Evolutionary conservation across 495 filamentous ascomycete species (phyloP).

Genomic region (Chlorociboria aeruginascens): DNA sequence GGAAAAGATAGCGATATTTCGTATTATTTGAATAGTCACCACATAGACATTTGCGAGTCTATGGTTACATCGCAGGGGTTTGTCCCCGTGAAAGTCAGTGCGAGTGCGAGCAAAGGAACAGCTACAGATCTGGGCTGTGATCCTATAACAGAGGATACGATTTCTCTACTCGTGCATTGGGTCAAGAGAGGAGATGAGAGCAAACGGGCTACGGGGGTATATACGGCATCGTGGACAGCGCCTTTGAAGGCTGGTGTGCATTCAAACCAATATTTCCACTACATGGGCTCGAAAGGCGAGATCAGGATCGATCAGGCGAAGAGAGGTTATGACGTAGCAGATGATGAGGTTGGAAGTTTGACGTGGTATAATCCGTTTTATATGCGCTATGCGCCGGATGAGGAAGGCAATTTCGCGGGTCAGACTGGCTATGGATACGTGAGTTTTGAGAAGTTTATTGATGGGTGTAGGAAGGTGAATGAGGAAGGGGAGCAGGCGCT

Average conservation of each 20-base stretch:
- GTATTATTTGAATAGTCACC: constrained; percentile 91
- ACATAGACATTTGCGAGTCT: constrained; percentile 79
- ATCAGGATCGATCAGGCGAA: constrained; percentile 88
- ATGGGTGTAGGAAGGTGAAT: constrained; percentile 59
- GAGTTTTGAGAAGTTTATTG: constrained; percentile 91
- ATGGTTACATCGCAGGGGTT: constrained; percentile 68
- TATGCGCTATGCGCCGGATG: constrained; percentile 91
- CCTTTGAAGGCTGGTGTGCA: constrained; percentile 87
- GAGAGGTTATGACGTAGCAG: constrained; percentile 87
- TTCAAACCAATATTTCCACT: constrained; percentile 93
- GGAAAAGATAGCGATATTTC: constrained; percentile 84
- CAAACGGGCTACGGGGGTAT: constrained; percentile 76
- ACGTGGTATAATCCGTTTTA: constrained; percentile 93
- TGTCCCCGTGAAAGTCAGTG: constrained; percentile 66
- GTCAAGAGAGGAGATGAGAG: constrained; percentile 51
- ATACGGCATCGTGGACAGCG: constrained; percentile 90
- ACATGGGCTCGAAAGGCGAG: constrained; percentile 73
- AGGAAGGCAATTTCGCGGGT: constrained; percentile 86
- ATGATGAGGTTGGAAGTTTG: constrained; percentile 54
- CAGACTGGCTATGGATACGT: constrained; percentile 91
- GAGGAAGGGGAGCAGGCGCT: constrained; percentile 61
- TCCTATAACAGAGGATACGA: constrained; percentile 79
- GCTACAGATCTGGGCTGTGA: constrained; percentile 58
- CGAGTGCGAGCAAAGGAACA: constrained; percentile 56
- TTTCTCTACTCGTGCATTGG: constrained; percentile 83